Evolutionary conservation across 2,329 filamentous ascomycete species (phyloP).

Genomic region (Fusarium mundagurra): DNA sequence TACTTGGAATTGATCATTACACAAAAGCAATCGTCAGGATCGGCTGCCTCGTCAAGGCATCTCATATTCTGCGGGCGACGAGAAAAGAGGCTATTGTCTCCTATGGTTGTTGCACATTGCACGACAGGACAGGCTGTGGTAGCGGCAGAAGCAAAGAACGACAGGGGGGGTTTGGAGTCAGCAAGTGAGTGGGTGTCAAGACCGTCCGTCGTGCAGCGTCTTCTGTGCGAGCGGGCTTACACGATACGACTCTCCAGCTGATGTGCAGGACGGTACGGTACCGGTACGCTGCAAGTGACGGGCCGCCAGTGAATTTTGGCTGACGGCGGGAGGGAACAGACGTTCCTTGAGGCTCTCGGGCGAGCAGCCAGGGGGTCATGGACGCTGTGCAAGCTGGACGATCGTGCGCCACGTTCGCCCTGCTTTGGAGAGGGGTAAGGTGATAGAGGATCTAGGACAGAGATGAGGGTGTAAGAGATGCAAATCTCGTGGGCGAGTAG

Average conservation of each 20-base stretch:
- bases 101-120: conserved; percentile 38
- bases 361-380: conserved; percentile 5
- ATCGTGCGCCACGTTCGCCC: conserved; percentile 41
- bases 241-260: conserved; percentile 26
- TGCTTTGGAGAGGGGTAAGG: conserved; percentile 33
- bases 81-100: conserved; percentile 29
- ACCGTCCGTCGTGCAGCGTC: conserved; percentile 23
- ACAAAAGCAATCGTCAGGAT: conserved; percentile 16
- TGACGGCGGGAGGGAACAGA: conserved; percentile 11
- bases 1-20: conserved; percentile 6
- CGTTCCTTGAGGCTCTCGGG: conserved; percentile 38
- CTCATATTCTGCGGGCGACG: conserved; percentile 42
- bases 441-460: conserved; percentile 17
- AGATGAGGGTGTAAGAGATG: conserved; percentile 34
- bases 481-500: conserved; percentile 35
- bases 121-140: conserved; percentile 16
- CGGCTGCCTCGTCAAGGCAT: conserved; percentile 29
- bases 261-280: conserved; percentile 7
- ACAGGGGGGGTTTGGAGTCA: conserved; percentile 13
- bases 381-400: conserved; percentile 38
- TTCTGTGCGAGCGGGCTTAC: conserved; percentile 14
- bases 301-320: conserved; percentile 16
- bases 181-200: conserved; percentile 29
- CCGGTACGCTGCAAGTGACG: conserved; percentile 3
- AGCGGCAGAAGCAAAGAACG: conserved; percentile 16